Percentiles rank a stretch among this genome's conserved stretches.
phyloP scores from a whole-genome alignment of 306 rosid species.

The Styphnolobium japonicum region DNA sequence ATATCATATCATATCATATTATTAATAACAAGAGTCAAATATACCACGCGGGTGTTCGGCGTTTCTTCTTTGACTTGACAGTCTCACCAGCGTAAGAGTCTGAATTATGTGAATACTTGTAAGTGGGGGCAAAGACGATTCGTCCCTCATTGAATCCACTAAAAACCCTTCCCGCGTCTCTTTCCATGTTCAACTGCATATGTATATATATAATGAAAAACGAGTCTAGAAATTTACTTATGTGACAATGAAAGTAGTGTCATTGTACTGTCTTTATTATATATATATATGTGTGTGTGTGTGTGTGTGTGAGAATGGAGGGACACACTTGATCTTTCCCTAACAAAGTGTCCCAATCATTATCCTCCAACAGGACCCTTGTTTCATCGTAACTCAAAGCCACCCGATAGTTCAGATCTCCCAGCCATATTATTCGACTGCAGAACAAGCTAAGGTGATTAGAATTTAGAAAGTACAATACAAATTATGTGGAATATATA shows the following conservation, averaged over 20 bases:
- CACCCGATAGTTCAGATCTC: slow-evolving; percentile 90
- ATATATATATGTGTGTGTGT: too few relatives aligned
- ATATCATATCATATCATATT: background rate
- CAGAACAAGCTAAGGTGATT: slow-evolving; percentile 1
- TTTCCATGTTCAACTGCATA: slow-evolving; percentile 72
- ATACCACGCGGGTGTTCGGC: slow-evolving; percentile 89
- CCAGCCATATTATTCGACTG: slow-evolving; percentile 90
- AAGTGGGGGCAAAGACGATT: slow-evolving; percentile 76
- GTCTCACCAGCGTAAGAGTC: slow-evolving; percentile 89
- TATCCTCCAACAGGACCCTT: slow-evolving; percentile 63
- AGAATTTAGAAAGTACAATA: background rate
- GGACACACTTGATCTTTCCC: slow-evolving; percentile 73
- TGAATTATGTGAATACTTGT: slow-evolving; percentile 79
- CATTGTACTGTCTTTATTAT: background rate
- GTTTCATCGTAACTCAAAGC: slow-evolving; percentile 85
- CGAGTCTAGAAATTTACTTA: background rate
- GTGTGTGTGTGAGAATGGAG: too few relatives aligned
- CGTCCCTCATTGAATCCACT: slow-evolving; percentile 68
- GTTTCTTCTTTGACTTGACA: slow-evolving; percentile 76
- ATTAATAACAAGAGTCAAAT: background rate
- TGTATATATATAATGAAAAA: background rate
- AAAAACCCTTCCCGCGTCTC: slow-evolving; percentile 77
- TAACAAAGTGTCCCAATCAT: slow-evolving; percentile 79
- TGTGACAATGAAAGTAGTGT: background rate
- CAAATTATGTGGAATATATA: background rate